phyloP scores from a whole-genome alignment of 2,329 filamentous ascomycete species.

The Ophiosphaerella herpotricha region DNA sequence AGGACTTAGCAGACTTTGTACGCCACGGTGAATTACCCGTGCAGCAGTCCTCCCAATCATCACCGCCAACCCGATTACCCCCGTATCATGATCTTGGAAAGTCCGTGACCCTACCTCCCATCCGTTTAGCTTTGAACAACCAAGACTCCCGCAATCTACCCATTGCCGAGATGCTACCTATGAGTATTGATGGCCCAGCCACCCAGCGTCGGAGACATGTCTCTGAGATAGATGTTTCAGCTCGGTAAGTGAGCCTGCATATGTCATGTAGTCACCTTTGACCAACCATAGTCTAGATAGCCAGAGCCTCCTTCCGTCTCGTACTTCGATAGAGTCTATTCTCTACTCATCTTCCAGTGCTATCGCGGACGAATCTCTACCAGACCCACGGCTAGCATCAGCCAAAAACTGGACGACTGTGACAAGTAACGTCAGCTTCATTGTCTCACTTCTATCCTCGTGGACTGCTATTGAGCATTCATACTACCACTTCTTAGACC shows the following conservation, averaged over 20 bases:
- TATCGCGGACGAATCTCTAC: conserved; percentile 6
- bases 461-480: conserved; percentile 34
- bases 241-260: conserved; percentile 26
- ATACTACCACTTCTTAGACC: conserved; percentile 39
- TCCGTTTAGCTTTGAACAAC: conserved; percentile 29
- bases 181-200: conserved; percentile 23
- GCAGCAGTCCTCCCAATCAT: conserved; percentile 7
- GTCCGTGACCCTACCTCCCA: conserved; percentile 31
- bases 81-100: conserved; percentile 9
- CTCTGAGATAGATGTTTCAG: conserved; percentile 30
- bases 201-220: conserved; percentile 31
- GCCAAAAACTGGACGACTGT: conserved; percentile 31
- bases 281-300: conserved; percentile 38
- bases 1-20: conserved; percentile 31
- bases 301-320: conserved; percentile 16
- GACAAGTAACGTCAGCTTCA: conserved; percentile 20
- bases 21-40: conserved; percentile 21
- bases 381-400: conserved; percentile 25
- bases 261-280: conserved; percentile 22
- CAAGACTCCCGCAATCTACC: conserved; percentile 17
- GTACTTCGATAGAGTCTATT: conserved; percentile 29
- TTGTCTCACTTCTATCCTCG: conserved; percentile 26
- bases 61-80: neutral
- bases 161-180: conserved; percentile 21
- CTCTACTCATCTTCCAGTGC: conserved; percentile 15